phyloP scores from a whole-genome alignment of 495 filamentous ascomycete species.

The Hypoxylon lienhwacheense region DNA sequence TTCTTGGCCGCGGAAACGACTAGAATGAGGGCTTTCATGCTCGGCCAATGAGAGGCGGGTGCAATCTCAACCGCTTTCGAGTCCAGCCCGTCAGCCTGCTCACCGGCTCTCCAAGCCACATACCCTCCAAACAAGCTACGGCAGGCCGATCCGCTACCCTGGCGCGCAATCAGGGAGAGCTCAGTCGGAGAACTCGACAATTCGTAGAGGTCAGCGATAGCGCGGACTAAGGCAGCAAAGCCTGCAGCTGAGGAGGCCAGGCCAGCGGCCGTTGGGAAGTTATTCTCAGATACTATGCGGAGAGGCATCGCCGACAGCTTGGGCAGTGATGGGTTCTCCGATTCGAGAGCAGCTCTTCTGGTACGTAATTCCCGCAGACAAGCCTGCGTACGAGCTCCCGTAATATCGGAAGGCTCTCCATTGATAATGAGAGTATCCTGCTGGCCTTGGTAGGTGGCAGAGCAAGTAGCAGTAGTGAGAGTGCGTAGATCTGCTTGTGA shows the following conservation, averaged over 20 bases:
- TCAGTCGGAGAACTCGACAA: conserved; percentile 76
- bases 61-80: conserved; percentile 84
- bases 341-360: conserved; percentile 74
- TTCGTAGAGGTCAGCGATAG: conserved; percentile 88
- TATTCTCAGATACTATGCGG: conserved; percentile 88
- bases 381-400: conserved; percentile 82
- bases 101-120: conserved; percentile 86
- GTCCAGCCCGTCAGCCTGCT: conserved; percentile 73
- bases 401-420: conserved; percentile 76
- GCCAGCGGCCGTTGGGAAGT: conserved; percentile 98
- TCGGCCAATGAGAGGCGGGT: conserved; percentile 84
- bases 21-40: conserved; percentile 87
- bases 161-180: conserved; percentile 86
- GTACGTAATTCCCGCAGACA: conserved; percentile 84
- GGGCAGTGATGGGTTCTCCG: conserved; percentile 67
- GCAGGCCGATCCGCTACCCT: conserved; percentile 93
- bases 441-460: conserved; percentile 63
- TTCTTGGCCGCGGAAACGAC: conserved; percentile 94
- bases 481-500: conserved; percentile 92
- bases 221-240: conserved; percentile 90
- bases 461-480: conserved; percentile 94
- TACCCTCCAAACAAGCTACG: conserved; percentile 91
- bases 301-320: conserved; percentile 74
- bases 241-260: conserved; percentile 91
- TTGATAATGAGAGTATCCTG: conserved; percentile 83